phyloP scores from a whole-genome alignment of 495 filamentous ascomycete species.

The Trichoderma erinaceum region DNA sequence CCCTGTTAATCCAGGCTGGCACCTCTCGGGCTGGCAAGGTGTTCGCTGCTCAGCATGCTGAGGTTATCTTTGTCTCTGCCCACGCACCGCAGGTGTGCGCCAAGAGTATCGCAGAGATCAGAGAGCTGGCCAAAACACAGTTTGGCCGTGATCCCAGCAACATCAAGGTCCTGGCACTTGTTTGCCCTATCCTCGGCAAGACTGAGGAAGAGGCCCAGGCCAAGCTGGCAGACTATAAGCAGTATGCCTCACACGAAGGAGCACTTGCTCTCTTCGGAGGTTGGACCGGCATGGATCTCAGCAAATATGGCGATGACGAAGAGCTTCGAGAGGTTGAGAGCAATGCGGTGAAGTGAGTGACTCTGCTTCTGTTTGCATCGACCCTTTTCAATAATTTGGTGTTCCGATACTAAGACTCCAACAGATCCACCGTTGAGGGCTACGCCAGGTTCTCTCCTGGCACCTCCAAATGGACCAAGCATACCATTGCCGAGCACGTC shows the following conservation, averaged over 20 bases:
- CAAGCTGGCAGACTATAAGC: conserved; percentile 43
- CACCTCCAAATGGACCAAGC: conserved; percentile 57
- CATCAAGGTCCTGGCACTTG: conserved; percentile 49
- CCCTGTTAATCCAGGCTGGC: conserved; percentile 59
- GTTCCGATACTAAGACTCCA: background rate
- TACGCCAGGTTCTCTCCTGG: conserved; percentile 33
- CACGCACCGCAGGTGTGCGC: conserved; percentile 42
- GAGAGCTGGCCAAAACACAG: conserved; percentile 34
- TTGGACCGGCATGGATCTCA: conserved; percentile 56
- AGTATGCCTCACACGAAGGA: conserved; percentile 52
- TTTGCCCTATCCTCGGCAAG: conserved; percentile 43
- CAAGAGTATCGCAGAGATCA: conserved; percentile 46
- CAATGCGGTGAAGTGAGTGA: conserved; percentile 52
- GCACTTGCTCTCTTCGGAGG: conserved; percentile 54
- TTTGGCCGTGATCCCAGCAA: conserved; percentile 42
- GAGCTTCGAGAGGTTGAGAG: conserved; percentile 56
- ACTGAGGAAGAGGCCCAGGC: conserved; percentile 49
- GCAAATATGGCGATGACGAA: conserved; percentile 48
- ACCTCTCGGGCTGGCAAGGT: conserved; percentile 56
- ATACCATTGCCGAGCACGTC: conserved; percentile 53
- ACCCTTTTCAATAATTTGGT: background rate
- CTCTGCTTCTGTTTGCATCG: background rate
- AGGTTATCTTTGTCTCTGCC: conserved; percentile 50
- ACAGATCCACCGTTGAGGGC: conserved; percentile 35
- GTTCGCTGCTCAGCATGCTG: conserved; percentile 59